Evolutionary conservation across 129 eudicot genomes (phyloP).

Genomic region (Pittosporum tobira): DNA sequence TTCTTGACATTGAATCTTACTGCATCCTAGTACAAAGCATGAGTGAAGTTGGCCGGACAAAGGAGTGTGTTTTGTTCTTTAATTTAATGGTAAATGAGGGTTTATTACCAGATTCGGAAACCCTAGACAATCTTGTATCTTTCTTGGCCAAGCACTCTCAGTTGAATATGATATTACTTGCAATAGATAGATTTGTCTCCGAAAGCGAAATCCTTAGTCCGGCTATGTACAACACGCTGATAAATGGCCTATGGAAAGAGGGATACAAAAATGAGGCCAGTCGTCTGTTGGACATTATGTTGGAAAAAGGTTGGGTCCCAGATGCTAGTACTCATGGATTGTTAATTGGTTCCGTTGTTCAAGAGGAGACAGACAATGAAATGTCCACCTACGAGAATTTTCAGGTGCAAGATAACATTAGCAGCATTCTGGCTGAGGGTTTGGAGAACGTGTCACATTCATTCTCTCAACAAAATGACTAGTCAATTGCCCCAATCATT

Average conservation of each 20-base stretch:
- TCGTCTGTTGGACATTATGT: constrained; percentile 52
- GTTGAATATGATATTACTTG: constrained; percentile 33
- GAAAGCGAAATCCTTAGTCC: constrained; percentile 35
- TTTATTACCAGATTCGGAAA: constrained; percentile 43
- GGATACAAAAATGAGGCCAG: constrained; percentile 48
- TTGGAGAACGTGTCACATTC: constrained; percentile 23
- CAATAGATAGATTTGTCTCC: constrained; percentile 27
- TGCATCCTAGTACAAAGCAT: constrained; percentile 32
- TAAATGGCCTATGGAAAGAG: constrained; percentile 58
- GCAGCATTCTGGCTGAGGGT: constrained; percentile 65
- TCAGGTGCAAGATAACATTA: constrained; percentile 36
- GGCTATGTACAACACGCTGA: constrained; percentile 30
- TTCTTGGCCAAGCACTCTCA: constrained; percentile 35
- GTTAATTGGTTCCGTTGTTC: constrained; percentile 33
- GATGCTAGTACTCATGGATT: constrained; percentile 52
- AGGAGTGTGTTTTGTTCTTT: constrained; percentile 25
- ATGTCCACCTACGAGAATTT: constrained; percentile 8
- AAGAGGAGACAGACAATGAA: constrained; percentile 10
- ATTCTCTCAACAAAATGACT: not conserved
- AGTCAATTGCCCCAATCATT: not conserved
- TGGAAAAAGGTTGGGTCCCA: constrained; percentile 83
- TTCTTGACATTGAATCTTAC: constrained; percentile 44
- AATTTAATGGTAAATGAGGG: constrained; percentile 44
- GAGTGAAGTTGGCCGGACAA: constrained; percentile 21
- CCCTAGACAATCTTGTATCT: constrained; percentile 29